Evolutionary conservation across 2,329 filamentous ascomycete species (phyloP), one percentile per base, ranked within the genome.

Genomic region (Diaporthe capsici): DNA sequence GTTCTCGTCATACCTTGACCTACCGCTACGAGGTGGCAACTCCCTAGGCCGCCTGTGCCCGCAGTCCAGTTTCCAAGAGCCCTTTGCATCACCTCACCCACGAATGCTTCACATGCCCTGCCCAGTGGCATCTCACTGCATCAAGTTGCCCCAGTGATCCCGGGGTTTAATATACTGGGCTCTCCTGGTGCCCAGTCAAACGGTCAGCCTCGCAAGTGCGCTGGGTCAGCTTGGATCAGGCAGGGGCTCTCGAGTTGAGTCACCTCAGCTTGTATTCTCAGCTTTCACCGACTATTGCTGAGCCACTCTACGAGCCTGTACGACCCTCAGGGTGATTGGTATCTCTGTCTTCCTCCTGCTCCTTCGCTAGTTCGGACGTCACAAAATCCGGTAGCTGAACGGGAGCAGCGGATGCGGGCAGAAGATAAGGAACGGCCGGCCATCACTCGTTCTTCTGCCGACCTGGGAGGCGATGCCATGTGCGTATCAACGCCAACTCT

Each of bases 241-340:
- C 49, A 73, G 70, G 57, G 37, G 31, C 71, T 44, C 55, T 72
- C 44, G 25, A 60, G 49, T 74, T 73, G 72, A 77, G 76, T 75
- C 75, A 74, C 74, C 71, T 65, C 71, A 55, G 73, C 70, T 60
- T 65, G 75, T 63, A 31, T 67, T 65, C 31, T 76, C 74, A 74
- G 67, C 74, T 53, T 61, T 68, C 67, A 72, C 73, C 75, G 55
- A 77, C 55, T 77, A 71, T 67, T 71, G 68, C 72, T 72, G 75
- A 76, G 76, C 75, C 75, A 73, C 72, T 53, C 22, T 17, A 57
- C 25, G 60, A 72, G 47, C 60, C 49, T 72, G 76, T 77, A 51
- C 76, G 42, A 77, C 76, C 76, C 67, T 37, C 55, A 71, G 76
- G 68, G 71, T 71, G 49, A 74, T 44, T 60, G 60, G 60, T 65